A percentile compares a stretch with the other conserved stretches of the same genome.
phyloP scores from a whole-genome alignment of 768 basidiomycete species.

The Auriscalpium orientale region DNA sequence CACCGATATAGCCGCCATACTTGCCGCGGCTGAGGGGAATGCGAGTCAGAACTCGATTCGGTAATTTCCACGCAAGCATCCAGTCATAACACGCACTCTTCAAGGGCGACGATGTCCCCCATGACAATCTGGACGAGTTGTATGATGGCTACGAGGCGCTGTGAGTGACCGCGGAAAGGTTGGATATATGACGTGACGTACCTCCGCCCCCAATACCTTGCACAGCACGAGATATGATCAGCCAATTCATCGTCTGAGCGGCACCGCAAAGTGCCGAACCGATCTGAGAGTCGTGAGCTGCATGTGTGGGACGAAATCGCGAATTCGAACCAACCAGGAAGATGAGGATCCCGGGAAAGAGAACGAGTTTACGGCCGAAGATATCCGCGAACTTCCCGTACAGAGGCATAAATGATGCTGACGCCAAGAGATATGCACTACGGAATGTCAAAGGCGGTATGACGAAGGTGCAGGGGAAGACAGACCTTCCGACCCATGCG shows the following conservation, averaged over 20 bases:
- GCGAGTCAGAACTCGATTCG: too few relatives aligned
- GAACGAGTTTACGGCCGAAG: slow-evolving; percentile 30
- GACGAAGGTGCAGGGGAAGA: neutral
- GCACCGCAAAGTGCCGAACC: slow-evolving; percentile 36
- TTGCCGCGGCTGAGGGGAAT: slow-evolving; percentile 26
- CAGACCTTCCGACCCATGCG: slow-evolving; percentile 68
- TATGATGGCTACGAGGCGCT: slow-evolving; percentile 15
- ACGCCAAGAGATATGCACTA: slow-evolving; percentile 23
- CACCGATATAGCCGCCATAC: slow-evolving; percentile 30
- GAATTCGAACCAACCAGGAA: slow-evolving; percentile 24
- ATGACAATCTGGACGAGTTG: slow-evolving; percentile 31
- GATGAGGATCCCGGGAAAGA: slow-evolving; percentile 28
- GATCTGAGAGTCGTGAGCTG: slow-evolving; percentile 12
- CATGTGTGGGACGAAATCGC: neutral
- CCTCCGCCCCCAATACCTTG: slow-evolving; percentile 39
- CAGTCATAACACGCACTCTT: slow-evolving; percentile 21
- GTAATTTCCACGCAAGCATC: too few relatives aligned
- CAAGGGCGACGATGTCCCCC: slow-evolving; percentile 31
- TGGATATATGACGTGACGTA: neutral
- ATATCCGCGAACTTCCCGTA: slow-evolving; percentile 27
- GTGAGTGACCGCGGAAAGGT: too few relatives aligned
- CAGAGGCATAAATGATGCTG: slow-evolving; percentile 19
- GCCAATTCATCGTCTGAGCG: slow-evolving; percentile 37
- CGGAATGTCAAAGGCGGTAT: too few relatives aligned
- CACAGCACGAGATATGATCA: slow-evolving; percentile 32